Conservation (phyloP, 2,329 filamentous ascomycete species). For the Epichloe brachyelytri region DNA sequence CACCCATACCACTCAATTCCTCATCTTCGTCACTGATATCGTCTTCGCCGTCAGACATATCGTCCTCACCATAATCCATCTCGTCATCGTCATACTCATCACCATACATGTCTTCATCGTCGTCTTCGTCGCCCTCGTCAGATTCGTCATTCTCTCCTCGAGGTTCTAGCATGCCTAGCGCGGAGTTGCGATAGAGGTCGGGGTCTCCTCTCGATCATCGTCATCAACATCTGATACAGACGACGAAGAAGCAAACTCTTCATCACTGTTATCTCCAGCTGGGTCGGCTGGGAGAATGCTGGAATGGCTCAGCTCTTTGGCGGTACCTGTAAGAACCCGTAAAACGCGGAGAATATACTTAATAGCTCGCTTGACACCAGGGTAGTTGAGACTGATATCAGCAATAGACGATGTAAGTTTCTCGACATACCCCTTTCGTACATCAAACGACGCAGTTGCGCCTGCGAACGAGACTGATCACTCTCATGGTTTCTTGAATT, state of each 20-base stretch:
- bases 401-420: constrained; percentile 85
- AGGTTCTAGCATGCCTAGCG: constrained; percentile 86
- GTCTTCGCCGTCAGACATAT: constrained; percentile 69
- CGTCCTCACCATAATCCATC: constrained; percentile 80
- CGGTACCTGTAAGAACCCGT: constrained; percentile 75
- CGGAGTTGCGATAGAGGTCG: constrained; percentile 92
- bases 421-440: constrained; percentile 95
- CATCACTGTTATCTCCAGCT: constrained; percentile 58
- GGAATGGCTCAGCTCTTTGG: constrained; percentile 70
- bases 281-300: constrained; percentile 58
- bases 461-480: constrained; percentile 46
- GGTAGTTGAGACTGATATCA: constrained; percentile 91
- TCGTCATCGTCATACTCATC: constrained; percentile 86
- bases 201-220: constrained; percentile 80
- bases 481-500: constrained; percentile 26
- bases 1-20: constrained; percentile 68
- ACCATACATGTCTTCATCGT: constrained; percentile 86
- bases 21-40: constrained; percentile 86
- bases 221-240: constrained; percentile 82
- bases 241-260: constrained; percentile 76
- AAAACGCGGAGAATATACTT: constrained; percentile 92
- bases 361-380: constrained; percentile 81
- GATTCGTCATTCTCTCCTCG: constrained; percentile 71
- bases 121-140: constrained; percentile 57
- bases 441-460: constrained; percentile 86